Conservation (phyloP, 1,284 basidiomycete species). For the Vanrija humicola region DNA sequence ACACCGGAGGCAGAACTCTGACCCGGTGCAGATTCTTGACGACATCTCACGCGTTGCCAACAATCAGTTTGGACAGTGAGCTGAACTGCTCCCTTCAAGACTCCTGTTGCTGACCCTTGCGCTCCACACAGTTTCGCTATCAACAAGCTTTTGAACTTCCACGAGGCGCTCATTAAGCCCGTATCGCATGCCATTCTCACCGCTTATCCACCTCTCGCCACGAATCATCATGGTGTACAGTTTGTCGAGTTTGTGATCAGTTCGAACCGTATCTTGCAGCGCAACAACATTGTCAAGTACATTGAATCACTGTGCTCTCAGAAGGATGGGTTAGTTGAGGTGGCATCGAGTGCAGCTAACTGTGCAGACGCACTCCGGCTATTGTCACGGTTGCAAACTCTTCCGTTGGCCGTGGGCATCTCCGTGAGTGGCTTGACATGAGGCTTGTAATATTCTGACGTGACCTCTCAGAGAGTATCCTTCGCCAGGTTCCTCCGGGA, state of each 20-base stretch:
- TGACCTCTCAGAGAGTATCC: not conserved
- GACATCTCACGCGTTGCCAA: constrained; percentile 40
- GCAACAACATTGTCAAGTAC: constrained; percentile 32
- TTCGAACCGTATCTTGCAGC: constrained; percentile 21
- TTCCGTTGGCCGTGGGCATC: constrained; percentile 42
- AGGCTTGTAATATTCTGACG: not conserved
- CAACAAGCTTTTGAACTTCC: constrained; percentile 36
- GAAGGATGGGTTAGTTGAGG: constrained; percentile 31
- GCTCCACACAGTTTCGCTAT: constrained; percentile 33
- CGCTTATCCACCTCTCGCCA: constrained; percentile 41
- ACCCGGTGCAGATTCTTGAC: constrained; percentile 27
- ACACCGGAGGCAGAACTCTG: not conserved
- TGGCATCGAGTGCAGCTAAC: not conserved
- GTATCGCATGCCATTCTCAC: constrained; percentile 33
- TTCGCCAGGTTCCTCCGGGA: constrained; percentile 23
- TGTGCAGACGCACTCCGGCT: constrained; percentile 32
- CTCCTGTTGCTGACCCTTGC: too few relatives aligned
- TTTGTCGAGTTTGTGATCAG: constrained; percentile 39
- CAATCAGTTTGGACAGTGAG: constrained; percentile 44
- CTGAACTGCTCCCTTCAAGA: not conserved
- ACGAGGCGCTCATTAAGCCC: constrained; percentile 24
- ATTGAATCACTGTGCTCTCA: constrained; percentile 35
- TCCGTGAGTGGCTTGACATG: constrained; percentile 24
- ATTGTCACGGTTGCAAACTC: constrained; percentile 42
- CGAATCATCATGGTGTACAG: constrained; percentile 43